Evolutionary conservation across 192 early-diverging fungal species (phyloP), one percentile per base, ranked within the genome.

Genomic region (Entrophospora sp.): DNA sequence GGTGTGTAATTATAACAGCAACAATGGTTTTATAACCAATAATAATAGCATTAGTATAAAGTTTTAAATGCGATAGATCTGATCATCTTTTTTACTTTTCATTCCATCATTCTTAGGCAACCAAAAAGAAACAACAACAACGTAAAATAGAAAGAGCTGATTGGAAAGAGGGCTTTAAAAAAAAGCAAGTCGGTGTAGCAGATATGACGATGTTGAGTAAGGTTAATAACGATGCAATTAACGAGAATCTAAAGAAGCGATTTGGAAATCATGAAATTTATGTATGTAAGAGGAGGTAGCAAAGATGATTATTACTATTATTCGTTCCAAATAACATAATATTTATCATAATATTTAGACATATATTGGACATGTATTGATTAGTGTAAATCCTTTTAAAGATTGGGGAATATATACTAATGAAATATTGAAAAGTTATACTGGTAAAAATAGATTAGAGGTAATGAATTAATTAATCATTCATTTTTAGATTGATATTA

Each of bases 341-440:
- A n/a, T n/a, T n/a, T n/a, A n/a, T n/a, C n/a, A n/a, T n/a, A n/a
- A 13, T 28, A 31, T 20, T 20, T 84, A 90, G 79, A 99, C 96
- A 12, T 97, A 96, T 71, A 99, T 97, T 73, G 90, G 93, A n/a
- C 84, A 88, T 76, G 88, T 89, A 51, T 77, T 90, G 64, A 87
- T 89, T 66, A 83, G 83, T 83, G 93, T 97, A 30, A 99, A 99
- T 70, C 96, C 96, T 24, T 99, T 96, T 83, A 89, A 88, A 68
- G 92, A 95, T 68, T 79, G 97, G 44, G 91, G 91, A 36, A 94
- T 96, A 58, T 99, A 96, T 69, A 95, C 92, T 3, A 87, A 91
- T 53, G 87, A 90, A 51, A 85, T 97, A 45, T 85, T 99, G 56
- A 79, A 86, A 60, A 82, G 80, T 61, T 96, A 96, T 74, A 80